Base-by-base conservation (phyloP, 768 basidiomycete genomes). In the Galerina marginata region DNA sequence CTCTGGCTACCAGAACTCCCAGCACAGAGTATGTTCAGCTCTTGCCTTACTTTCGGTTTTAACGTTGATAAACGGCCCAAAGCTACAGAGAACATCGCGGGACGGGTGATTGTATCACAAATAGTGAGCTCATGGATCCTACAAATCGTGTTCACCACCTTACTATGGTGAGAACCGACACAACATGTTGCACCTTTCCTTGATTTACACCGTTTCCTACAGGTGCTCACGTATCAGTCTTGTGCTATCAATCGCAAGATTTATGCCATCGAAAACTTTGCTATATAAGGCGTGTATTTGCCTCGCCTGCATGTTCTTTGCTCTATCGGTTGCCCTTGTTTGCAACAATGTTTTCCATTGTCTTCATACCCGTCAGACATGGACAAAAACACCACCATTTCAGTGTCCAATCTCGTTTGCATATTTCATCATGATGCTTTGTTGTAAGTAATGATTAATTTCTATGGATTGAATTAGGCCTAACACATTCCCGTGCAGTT, bases 181-280 rank as follows among this genome's bases (percentile, higher is more conserved):
- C 26, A 23, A 12, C 2, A 25, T n/a, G 23, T n/a, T 4, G n/a
- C 10, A 0, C 3, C 48, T 33, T 51, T 12, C 9, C 2, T 20
- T 5, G 4, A 23, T 12, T 39, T 36, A 23, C 37, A 14, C n/a
- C 10, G 9, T 36, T 36, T n/a, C n/a, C n/a, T 16, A 16, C 25
- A 53, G 51, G 51, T 53, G 23, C 5, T 40, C 51, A 3, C 51
- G 51, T 15, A 53, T 53, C 51, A 53, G 39, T 20, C 42, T 53
- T 42, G 16, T 37, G 14, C 10, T 53, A 25, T 53, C 51, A 6
- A 53, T 25, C 9, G 51, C 51, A 7, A 53, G 51, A 42, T 40
- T 53, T 25, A 26, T 26, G 20, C 51, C 51, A 12, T 25, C 51
- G 12, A 40, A 40, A 38, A 53, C 39, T 1, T 42, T 40, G 9